A percentile compares a stretch with the other conserved stretches of the same genome.
These are phyloP conservation scores for Solanum rostratum DNA, from an alignment of 257 asterid genomes.

Conservation along the genomic window DNA sequence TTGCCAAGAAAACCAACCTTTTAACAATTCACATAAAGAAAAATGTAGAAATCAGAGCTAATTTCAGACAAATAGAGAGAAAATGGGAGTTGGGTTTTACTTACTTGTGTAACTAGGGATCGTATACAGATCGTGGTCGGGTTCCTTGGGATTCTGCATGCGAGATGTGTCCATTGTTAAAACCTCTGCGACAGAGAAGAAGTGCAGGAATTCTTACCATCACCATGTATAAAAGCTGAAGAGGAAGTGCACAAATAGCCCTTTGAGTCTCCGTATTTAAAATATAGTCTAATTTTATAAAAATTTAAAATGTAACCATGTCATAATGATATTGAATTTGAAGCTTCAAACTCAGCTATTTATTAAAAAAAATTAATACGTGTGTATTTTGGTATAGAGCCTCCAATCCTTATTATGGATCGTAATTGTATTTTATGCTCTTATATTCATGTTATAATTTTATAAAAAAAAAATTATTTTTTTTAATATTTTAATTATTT, in stretches of 20 bases:
- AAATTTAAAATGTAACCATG: too few relatives aligned
- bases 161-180: neutral
- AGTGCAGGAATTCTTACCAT: neutral
- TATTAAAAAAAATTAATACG: too few relatives aligned
- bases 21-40: neutral
- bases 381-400: too few relatives aligned
- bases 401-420: too few relatives aligned
- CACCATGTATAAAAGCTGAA: neutral
- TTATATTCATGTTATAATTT: too few relatives aligned
- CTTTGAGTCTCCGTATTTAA: neutral
- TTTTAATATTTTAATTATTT: too few relatives aligned
- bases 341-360: too few relatives aligned
- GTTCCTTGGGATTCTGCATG: neutral
- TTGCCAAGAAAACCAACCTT: slow-evolving; percentile 89
- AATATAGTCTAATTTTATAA: too few relatives aligned
- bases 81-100: neutral
- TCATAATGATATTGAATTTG: too few relatives aligned
- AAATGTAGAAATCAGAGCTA: neutral
- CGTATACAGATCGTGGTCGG: slow-evolving; percentile 69
- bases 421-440: too few relatives aligned
- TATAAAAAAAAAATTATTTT: too few relatives aligned
- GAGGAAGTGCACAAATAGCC: neutral
- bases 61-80: neutral
- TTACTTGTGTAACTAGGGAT: slow-evolving; percentile 85
- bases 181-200: neutral